Conservation (phyloP, 2,329 filamentous ascomycete genomes). For the Trichoderma atrobrunneum region DNA sequence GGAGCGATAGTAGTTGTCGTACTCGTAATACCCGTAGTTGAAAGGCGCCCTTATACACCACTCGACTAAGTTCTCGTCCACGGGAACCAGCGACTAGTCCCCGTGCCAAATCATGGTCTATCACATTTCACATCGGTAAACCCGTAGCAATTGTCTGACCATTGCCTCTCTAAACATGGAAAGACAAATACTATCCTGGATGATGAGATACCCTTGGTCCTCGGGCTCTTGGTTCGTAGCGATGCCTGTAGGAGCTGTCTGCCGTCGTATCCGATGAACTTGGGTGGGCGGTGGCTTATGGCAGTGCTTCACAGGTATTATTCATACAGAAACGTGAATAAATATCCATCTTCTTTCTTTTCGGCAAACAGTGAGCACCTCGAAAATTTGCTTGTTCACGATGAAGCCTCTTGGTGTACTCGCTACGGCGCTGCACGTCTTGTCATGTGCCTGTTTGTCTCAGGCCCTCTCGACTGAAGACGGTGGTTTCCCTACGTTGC, state of each 20-base stretch:
- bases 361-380: background rate
- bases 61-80: background rate
- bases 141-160: background rate
- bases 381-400: too few relatives aligned
- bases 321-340: background rate
- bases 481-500: constrained; percentile 17
- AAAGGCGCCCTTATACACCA: background rate
- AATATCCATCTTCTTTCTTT: background rate
- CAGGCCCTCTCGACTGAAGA: background rate
- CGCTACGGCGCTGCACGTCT: background rate
- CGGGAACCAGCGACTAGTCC: background rate
- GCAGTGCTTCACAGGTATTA: background rate
- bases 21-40: background rate
- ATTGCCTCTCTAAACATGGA: background rate
- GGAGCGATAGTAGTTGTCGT: background rate
- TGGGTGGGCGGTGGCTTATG: background rate
- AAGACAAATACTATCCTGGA: background rate
- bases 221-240: background rate
- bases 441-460: background rate
- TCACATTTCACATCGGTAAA: background rate
- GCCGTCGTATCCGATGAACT: background rate
- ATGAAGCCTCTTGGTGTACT: background rate
- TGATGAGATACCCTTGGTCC: background rate
- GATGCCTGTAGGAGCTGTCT: background rate
- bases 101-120: background rate